Evolutionary conservation across 176 grass and related monocot genomes (phyloP), one percentile per base, ranked within the genome.

Genomic region (Miscanthus lutarioriparius): DNA sequence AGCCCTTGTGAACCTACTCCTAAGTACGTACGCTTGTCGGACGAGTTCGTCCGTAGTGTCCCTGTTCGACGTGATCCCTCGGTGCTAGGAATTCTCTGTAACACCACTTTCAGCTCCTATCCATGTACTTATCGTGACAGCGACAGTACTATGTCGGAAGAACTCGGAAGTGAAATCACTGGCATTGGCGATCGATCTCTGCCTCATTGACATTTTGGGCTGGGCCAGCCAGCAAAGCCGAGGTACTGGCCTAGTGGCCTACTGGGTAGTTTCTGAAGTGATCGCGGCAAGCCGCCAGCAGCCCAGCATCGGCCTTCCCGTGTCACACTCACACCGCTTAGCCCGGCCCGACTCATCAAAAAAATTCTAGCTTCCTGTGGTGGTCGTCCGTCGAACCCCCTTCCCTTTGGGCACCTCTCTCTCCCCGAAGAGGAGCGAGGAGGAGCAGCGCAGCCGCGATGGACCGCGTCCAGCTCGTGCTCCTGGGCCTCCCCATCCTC

Each of bases 391-490:
- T 33, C 58, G 68, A 8, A 7, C n/a, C 41, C 7, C 71, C 25
- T 19, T 49, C 71, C 71, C 72, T 32, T 27, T 74, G 44, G 44
- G 1, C 44, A 11, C 14, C 41, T 68, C 76, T 54, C 49, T 58
- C 13, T 5, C 22, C 54, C 7, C n/a, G 51, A 5, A 26, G 16
- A 43, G 58, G 40, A 37, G 82, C 44, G 67, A 6, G 39, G 58
- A 56, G 76, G 38, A 63, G 74, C 79, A 70, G 80, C 62, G 76
- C 63, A 45, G 68, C 59, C 22, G 80, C 82, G 90, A 96, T 99
- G 97, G 97, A 99, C 88, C 93, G 93, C 26, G 85, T 92, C 23
- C 93, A 92, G 89, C 84, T 99, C 78, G 81, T 99, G 64, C 93
- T 99, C 58, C 61, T 99, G 39, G 93, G 93, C 44, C 81, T 99